Evolutionary conservation across 768 basidiomycete genomes (phyloP), one percentile per base, ranked within the genome.

Genomic region (Agaricus subrufescens): DNA sequence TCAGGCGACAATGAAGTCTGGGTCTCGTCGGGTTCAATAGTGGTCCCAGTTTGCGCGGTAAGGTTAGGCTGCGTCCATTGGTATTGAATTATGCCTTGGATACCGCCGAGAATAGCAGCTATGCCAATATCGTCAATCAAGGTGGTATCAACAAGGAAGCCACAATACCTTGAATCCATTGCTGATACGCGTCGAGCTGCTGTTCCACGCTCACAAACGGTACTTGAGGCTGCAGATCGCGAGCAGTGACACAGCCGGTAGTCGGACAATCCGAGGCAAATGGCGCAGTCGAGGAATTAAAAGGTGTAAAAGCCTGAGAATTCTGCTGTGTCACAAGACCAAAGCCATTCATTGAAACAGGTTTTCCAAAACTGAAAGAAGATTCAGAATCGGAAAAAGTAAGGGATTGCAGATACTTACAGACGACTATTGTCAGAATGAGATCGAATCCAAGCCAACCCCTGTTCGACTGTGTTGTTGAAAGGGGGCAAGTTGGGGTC

Each of bases 241-340:
- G 39, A 12, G 11, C 23, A 23, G 19, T 15, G 7, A 42, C 15
- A 23, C 27, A 52, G 10, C 26, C 15, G 43, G 6, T 30, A 30
- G 38, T 54, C 46, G 40, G 46, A 63, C 63, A 34, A 42, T 74
- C 69, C 30, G 72, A 34, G 27, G 68, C 74, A 58, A 74, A 76
- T n/a, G 78, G 69, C 15, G 78, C 66, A 56, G 70, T 57, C 54
- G 78, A 73, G 38, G 68, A 66, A 62, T 87, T 84, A 73, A 87
- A 88, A 0, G 86, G 84, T 5, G 84, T 81, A 54, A 84, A 89
- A 60, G 67, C 65, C 15, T 75, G 70, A 0, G 78, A 65, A 67
- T 82, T 85, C 38, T 64, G 53, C 58, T 81, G 76, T 0, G 85
- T 83, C 23, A 88, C 83, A 46, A 88, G 70, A 72, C 87, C 86